Conservation (phyloP, 2,329 filamentous ascomycete genomes). For the Aschersonia sp. region DNA sequence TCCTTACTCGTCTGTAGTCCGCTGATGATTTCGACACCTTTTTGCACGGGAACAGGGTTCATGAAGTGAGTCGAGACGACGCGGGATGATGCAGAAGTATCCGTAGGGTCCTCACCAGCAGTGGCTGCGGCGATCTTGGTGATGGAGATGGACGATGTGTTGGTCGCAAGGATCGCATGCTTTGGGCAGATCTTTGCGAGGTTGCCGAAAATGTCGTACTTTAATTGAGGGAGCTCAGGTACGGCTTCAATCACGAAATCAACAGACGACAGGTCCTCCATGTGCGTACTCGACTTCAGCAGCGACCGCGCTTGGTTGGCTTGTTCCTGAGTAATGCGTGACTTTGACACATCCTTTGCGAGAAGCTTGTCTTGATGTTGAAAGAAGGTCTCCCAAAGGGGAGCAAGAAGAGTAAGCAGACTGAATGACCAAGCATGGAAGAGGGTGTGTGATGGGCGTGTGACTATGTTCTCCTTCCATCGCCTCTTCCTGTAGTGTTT, state of each 20-base stretch:
- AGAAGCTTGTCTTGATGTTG: conserved; percentile 65
- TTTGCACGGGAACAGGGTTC: conserved; percentile 95
- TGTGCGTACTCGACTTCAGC: conserved; percentile 53
- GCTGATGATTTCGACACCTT: conserved; percentile 94
- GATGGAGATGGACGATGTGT: conserved; percentile 97
- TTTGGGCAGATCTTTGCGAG: conserved; percentile 69
- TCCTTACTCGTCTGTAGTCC: conserved; percentile 78
- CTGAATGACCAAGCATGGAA: too few species aligned
- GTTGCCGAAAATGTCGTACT: conserved; percentile 72
- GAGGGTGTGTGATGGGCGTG: background rate
- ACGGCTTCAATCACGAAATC: conserved; percentile 98
- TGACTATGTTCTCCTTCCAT: background rate
- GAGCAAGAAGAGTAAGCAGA: background rate
- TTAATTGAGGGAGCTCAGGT: conserved; percentile 78
- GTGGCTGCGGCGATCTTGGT: conserved; percentile 88
- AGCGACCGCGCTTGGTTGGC: conserved; percentile 59
- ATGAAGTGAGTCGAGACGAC: conserved; percentile 97
- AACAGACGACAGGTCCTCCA: conserved; percentile 65
- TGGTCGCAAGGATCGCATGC: conserved; percentile 86
- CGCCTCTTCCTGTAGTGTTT: background rate
- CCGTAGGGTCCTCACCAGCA: conserved; percentile 60
- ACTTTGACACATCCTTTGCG: conserved; percentile 81
- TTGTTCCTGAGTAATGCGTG: conserved; percentile 68
- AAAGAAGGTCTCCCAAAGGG: background rate
- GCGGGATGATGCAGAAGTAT: conserved; percentile 68